Base-by-base conservation (phyloP, 352 stramenopile species). In the Pythium monospermum region DNA sequence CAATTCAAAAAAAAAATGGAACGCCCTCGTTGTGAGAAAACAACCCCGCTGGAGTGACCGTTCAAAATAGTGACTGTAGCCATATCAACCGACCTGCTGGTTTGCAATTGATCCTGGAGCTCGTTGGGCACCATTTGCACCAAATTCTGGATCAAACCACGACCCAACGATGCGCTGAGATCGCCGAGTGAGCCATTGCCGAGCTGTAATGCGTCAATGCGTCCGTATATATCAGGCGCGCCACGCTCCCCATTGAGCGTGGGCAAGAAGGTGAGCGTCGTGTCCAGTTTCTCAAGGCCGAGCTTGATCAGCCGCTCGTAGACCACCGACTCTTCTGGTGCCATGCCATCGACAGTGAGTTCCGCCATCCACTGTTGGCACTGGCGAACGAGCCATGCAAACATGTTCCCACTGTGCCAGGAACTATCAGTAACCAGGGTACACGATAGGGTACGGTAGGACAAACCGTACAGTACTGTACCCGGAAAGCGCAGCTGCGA, bases 401-500 rank as follows among this genome's bases (percentile, higher is more conserved):
- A 85, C 32, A 76, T 73, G 37, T 90, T 86, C 25, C 81, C 81
- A 25, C 81, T 92, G 23, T 31, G 19, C 47, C 31, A 10, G 4
- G 31, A 21, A 46, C 41, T 21, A 35, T 13, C n/a, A 40, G 13
- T 33, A 53, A 22, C 11, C 19, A 6, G 5, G 28, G 15, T 43
- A 4, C 7, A 16, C 6, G 41, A 42, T 37, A 23, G 21, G 26
- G 16, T 32, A 27, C 30, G 30, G 30, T 35, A 8, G 7, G 8
- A 35, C 30, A 30, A 38, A 48, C 6, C 2, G 36, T n/a, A 0
- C 5, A 46, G 46, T 59, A 25, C 57, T 61, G 30, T 57, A 89
- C 80, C 83, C 83, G 18, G 78, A 87, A 23, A 91, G 66, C 8
- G 79, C 83, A 0, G 83, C 83, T 6, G 76, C 83, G n/a, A 93